Conservation (phyloP, 306 rosid species). For the Dryas alaskensis region DNA sequence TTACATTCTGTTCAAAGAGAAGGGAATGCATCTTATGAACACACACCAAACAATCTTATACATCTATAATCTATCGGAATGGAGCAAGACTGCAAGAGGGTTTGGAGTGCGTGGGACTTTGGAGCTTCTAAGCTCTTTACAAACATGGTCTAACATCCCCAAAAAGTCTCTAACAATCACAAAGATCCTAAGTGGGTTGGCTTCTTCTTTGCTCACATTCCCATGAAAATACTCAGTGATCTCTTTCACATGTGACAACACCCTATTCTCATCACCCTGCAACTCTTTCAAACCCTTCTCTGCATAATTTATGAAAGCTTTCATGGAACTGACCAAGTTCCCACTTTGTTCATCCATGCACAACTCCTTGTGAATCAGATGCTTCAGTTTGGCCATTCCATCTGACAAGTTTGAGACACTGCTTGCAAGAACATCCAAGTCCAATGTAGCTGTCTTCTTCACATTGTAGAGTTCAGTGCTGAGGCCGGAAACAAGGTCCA, state of each 20-base stretch:
- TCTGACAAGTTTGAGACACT: constrained; percentile 64
- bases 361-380: constrained; percentile 43
- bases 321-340: constrained; percentile 47
- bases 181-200: constrained; percentile 71
- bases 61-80: constrained; percentile 51
- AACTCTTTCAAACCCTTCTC: constrained; percentile 54
- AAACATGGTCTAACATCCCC: constrained; percentile 84
- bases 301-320: constrained; percentile 46
- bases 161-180: constrained; percentile 92
- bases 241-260: constrained; percentile 63
- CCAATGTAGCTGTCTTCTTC: constrained; percentile 80
- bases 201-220: constrained; percentile 77
- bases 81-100: constrained; percentile 59
- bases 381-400: constrained; percentile 45
- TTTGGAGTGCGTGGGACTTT: constrained; percentile 49
- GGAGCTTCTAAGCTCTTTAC: constrained; percentile 77
- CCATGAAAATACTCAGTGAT: constrained; percentile 94
- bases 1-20: neutral
- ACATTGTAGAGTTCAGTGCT: constrained; percentile 86
- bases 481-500: constrained; percentile 78
- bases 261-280: constrained; percentile 64
- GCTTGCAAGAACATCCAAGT: constrained; percentile 73
- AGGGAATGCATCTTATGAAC: constrained; percentile 2
- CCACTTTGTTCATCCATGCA: constrained; percentile 36
- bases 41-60: constrained; percentile 15